Conservation (phyloP, 768 basidiomycete species). For the Suillus hirtellus region DNA sequence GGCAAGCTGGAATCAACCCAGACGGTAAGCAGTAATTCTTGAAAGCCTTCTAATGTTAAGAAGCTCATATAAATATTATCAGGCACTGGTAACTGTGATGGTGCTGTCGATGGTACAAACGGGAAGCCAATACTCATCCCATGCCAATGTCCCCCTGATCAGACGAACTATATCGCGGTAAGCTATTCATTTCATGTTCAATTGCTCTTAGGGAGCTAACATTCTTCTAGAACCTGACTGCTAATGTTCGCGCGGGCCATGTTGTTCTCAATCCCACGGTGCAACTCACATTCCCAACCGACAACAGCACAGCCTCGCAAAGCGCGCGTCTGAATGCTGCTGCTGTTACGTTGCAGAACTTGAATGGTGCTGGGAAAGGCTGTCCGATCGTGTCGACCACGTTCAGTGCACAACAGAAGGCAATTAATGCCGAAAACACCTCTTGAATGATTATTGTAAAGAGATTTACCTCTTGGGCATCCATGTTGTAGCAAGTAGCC, state of each 20-base stretch:
- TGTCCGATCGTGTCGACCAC: slow-evolving; percentile 68
- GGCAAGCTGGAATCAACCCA: slow-evolving; percentile 55
- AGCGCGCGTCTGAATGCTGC: slow-evolving; percentile 55
- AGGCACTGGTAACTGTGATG: slow-evolving; percentile 41
- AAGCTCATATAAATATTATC: neutral
- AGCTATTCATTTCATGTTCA: neutral
- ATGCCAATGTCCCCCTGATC: slow-evolving; percentile 36
- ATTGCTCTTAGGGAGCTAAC: slow-evolving; percentile 1
- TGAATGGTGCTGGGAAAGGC: slow-evolving; percentile 64
- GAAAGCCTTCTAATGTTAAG: neutral
- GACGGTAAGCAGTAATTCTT: slow-evolving; percentile 42
- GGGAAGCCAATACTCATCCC: slow-evolving; percentile 36
- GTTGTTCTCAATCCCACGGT: slow-evolving; percentile 44
- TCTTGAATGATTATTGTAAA: slow-evolving; percentile 10
- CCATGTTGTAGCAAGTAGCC: neutral
- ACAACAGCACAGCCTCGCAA: slow-evolving; percentile 40
- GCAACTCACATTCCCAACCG: slow-evolving; percentile 43
- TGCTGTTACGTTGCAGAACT: slow-evolving; percentile 68
- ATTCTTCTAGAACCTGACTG: slow-evolving; percentile 32
- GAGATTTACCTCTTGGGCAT: neutral
- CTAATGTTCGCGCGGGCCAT: slow-evolving; percentile 42
- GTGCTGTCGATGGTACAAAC: slow-evolving; percentile 31
- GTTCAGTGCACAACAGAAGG: slow-evolving; percentile 43
- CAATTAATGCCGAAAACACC: slow-evolving; percentile 17
- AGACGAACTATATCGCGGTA: slow-evolving; percentile 28